Percentiles rank a stretch among this genome's conserved stretches.
These are phyloP conservation scores for Eutrema heterophyllum DNA, from an alignment of 345 rosid species.

Conservation along the genomic window DNA sequence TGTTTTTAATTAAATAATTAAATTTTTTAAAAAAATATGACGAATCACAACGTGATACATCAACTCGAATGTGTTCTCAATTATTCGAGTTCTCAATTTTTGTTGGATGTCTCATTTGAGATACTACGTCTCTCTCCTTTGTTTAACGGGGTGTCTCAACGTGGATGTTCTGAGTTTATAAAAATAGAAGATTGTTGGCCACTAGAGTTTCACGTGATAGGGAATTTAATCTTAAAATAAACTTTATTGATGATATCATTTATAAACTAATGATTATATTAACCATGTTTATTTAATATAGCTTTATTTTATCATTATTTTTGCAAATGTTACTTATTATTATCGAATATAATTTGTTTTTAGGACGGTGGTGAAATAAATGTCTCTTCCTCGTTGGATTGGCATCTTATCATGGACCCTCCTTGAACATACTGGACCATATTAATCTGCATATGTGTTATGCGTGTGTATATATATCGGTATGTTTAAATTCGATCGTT, in stretches of 20 bases:
- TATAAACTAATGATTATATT: background rate
- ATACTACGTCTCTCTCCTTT: too few species aligned
- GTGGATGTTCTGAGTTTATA: too few species aligned
- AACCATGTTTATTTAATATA: background rate
- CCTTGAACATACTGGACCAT: background rate
- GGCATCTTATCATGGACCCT: conserved; percentile 23
- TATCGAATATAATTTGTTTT: conserved; percentile 5
- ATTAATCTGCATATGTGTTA: background rate
- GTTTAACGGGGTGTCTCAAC: too few species aligned
- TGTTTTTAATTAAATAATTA: too few species aligned
- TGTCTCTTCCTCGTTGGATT: conserved; percentile 15
- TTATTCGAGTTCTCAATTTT: too few species aligned
- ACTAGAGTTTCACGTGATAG: conserved; percentile 10
- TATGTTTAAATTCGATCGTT: background rate
- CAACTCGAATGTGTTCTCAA: too few species aligned
- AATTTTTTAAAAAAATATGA: too few species aligned
- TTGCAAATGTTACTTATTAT: conserved; percentile 4
- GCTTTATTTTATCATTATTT: background rate
- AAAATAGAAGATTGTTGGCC: background rate
- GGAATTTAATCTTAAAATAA: background rate
- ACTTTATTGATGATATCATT: background rate
- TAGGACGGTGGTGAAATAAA: conserved; percentile 17
- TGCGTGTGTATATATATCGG: background rate
- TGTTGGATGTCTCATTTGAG: too few species aligned
- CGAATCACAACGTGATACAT: too few species aligned